Conservation (phyloP, 495 filamentous ascomycete species). For the Trichoderma gamsii region DNA sequence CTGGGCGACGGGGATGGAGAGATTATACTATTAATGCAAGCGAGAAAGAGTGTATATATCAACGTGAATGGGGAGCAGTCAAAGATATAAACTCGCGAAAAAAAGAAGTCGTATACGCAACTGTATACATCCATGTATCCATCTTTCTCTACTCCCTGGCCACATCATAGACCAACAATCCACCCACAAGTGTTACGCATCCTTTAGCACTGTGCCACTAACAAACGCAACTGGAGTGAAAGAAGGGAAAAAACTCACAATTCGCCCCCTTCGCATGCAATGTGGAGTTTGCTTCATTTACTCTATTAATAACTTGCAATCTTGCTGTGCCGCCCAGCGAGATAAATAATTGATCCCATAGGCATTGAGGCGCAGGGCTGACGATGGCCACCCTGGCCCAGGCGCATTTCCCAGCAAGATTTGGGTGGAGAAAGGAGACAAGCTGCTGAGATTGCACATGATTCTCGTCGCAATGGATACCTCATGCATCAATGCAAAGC, state of each 20-base stretch:
- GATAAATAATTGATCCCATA: neutral
- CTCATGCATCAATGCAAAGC: slow-evolving; percentile 4
- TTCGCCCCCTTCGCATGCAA: neutral
- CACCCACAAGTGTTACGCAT: no score
- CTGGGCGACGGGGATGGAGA: neutral
- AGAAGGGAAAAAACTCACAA: neutral
- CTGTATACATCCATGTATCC: neutral
- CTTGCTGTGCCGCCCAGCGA: neutral
- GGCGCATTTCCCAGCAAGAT: slow-evolving; percentile 6
- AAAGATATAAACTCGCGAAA: no score
- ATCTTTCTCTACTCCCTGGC: neutral
- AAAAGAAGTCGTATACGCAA: no score
- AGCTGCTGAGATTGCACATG: slow-evolving; percentile 8
- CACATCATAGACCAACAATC: neutral
- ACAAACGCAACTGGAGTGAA: neutral
- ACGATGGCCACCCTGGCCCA: neutral
- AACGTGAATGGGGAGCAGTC: no score
- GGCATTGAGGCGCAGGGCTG: slow-evolving; percentile 12
- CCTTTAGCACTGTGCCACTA: neutral
- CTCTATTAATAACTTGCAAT: slow-evolving; percentile 13
- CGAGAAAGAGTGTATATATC: no score
- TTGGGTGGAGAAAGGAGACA: neutral
- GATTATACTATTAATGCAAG: neutral
- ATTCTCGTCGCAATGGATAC: neutral
- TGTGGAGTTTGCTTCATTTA: slow-evolving; percentile 11